Base-by-base conservation (phyloP, 441 rosid species). In the Gossypium aridum region DNA sequence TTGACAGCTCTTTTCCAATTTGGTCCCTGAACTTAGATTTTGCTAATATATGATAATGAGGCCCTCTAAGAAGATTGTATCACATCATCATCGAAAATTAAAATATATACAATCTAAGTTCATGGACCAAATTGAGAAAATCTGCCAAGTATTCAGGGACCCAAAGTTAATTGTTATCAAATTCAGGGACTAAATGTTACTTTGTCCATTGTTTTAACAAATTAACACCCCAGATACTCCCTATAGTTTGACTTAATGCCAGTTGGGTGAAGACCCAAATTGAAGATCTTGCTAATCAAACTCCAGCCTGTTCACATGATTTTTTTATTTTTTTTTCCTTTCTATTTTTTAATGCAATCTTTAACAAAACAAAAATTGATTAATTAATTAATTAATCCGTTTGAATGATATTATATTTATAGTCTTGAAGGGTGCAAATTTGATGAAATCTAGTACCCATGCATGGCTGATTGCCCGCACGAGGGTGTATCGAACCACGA, bases 201-300 rank as follows among this genome's bases (percentile, higher is more conserved):
- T 31, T 31, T 31, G 7, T 5, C 37, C 37, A 31, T 31, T 31
- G 37, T 5, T 31, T 31, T 5, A 31, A 31, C 37, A 31, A 5
- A 31, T 5, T 31, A 1, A 31, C 37, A 10, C 14, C n/a, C 53
- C 13, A 47, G 56, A 55, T 34, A 34, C 53, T 16, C 34, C 39
- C 20, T 8, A 39, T 7, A 17, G 53, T 64, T 69, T 73, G 80
- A 77, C 74, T 20, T 19, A 28, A 23, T 60, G 47, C 59, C 66
- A 69, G 43, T 47, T 62, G 73, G 75, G 59, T 37, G 6, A 7
- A 25, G 13, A 51, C 55, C 43, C 62, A 4, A 43, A 31, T 31
- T 31, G 7, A 60, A 53, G 74, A 68, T 73, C 25, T 23, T 13
- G 26, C 53, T 22, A 49, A n/a, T 68, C 60, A 22, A 57, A 37